Conservation (phyloP, 2,329 filamentous ascomycete genomes). For the Xylaria sp. region DNA sequence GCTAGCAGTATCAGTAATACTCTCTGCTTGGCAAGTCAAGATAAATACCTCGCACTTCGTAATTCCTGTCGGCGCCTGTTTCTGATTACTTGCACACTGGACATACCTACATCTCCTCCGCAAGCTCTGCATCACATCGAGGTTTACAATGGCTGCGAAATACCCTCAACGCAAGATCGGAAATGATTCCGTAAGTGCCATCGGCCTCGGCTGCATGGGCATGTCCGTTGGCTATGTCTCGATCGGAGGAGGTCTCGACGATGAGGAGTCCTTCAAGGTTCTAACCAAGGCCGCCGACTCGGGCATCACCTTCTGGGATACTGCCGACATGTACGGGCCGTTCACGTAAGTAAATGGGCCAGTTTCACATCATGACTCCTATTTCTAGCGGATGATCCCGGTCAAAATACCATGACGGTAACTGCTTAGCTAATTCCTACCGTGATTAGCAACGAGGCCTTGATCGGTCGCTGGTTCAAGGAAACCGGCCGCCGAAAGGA, state of each 20-base stretch:
- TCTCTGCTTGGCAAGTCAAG: too few relatives aligned
- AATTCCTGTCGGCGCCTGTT: too few relatives aligned
- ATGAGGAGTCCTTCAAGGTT: slow-evolving; percentile 27
- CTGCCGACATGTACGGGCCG: slow-evolving; percentile 32
- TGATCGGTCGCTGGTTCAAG: slow-evolving; percentile 40
- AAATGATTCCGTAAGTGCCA: slow-evolving; percentile 36
- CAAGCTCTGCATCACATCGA: too few relatives aligned
- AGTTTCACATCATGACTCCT: background rate
- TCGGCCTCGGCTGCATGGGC: slow-evolving; percentile 46
- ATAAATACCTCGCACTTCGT: too few relatives aligned
- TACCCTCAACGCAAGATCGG: slow-evolving; percentile 38
- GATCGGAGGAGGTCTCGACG: slow-evolving; percentile 21
- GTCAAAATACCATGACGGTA: too few relatives aligned
- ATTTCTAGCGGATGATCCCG: too few relatives aligned
- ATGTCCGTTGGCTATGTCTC: slow-evolving; percentile 33
- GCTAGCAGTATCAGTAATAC: too few relatives aligned
- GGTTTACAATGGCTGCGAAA: slow-evolving; percentile 23
- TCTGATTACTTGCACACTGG: too few relatives aligned
- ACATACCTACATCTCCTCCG: too few relatives aligned
- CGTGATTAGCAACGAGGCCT: slow-evolving; percentile 34
- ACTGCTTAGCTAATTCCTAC: background rate
- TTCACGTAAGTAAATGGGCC: slow-evolving; percentile 28
- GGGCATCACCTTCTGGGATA: slow-evolving; percentile 30
- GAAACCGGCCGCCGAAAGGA: slow-evolving; percentile 41
- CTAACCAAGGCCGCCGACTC: slow-evolving; percentile 26